A percentile compares a stretch with the other conserved stretches of the same genome.
Conservation (phyloP, 495 filamentous ascomycete species). For the Aspergillus avenaceus region DNA sequence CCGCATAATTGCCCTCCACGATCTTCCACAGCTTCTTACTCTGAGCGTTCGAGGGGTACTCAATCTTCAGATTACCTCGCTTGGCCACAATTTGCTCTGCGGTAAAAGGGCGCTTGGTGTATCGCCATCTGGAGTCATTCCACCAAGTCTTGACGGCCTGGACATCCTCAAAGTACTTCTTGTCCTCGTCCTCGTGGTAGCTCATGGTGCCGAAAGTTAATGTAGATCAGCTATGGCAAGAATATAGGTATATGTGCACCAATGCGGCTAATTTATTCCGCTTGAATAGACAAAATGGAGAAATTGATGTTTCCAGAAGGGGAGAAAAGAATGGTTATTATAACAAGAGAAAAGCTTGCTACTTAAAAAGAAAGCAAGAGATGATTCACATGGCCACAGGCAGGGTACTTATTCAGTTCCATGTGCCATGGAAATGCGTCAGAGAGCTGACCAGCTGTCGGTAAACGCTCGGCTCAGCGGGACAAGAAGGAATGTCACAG, state of each 20-base stretch:
- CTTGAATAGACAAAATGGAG: not conserved
- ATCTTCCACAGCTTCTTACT: slow-evolving; percentile 94
- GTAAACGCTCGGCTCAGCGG: slow-evolving; percentile 47
- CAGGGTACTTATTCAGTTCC: slow-evolving; percentile 31
- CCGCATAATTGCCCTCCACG: slow-evolving; percentile 79
- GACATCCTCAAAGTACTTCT: slow-evolving; percentile 75
- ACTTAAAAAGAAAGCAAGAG: not conserved
- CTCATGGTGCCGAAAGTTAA: slow-evolving; percentile 32
- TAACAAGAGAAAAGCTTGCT: not conserved
- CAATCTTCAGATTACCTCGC: slow-evolving; percentile 83
- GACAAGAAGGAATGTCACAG: slow-evolving; percentile 19
- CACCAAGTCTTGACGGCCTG: slow-evolving; percentile 90
- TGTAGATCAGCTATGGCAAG: not conserved
- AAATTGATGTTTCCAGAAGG: slow-evolving; percentile 4
- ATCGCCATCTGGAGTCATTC: slow-evolving; percentile 84
- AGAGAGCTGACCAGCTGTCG: slow-evolving; percentile 25
- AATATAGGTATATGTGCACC: slow-evolving; percentile 1
- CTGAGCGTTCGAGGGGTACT: slow-evolving; percentile 84
- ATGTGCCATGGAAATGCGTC: slow-evolving; percentile 29
- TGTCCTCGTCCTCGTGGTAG: slow-evolving; percentile 68
- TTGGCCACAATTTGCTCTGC: slow-evolving; percentile 97
- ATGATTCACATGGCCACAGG: slow-evolving; percentile 35
- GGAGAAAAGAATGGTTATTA: slow-evolving; percentile 4
- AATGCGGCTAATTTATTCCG: not conserved
- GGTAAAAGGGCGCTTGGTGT: slow-evolving; percentile 89